These are phyloP conservation scores for Hypoxylon trugodes DNA, from an alignment of 495 filamentous ascomycete species.

Conservation along the genomic window DNA sequence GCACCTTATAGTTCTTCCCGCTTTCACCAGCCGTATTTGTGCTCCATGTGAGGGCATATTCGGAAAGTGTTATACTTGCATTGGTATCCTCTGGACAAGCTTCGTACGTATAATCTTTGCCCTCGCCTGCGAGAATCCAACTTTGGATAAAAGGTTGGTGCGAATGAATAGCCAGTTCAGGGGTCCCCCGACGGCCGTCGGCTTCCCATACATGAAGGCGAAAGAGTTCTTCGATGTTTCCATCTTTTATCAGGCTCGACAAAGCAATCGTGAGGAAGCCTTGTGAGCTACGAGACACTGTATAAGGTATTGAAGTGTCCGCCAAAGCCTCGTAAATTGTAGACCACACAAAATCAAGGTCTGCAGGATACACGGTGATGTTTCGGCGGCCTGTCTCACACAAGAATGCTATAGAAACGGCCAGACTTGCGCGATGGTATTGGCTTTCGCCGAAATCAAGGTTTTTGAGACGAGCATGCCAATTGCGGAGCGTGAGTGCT, in stretches of 20 bases:
- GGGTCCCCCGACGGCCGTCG: constrained; percentile 25
- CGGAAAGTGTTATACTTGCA: constrained; percentile 20
- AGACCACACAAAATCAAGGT: too few species aligned
- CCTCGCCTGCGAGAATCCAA: constrained; percentile 42
- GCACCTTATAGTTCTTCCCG: constrained; percentile 24
- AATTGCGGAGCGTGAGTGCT: too few species aligned
- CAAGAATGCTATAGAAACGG: too few species aligned
- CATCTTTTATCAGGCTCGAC: constrained; percentile 34
- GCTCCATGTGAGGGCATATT: constrained; percentile 31
- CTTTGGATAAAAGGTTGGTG: constrained; percentile 39
- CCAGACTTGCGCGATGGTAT: too few species aligned
- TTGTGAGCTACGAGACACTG: constrained; percentile 41
- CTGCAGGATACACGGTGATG: too few species aligned
- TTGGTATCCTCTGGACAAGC: background rate
- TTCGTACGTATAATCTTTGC: constrained; percentile 23
- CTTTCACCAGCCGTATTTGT: too few species aligned
- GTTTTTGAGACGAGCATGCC: too few species aligned
- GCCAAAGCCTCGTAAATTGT: too few species aligned
- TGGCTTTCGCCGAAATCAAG: too few species aligned
- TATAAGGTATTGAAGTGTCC: too few species aligned
- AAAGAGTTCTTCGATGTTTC: constrained; percentile 37
- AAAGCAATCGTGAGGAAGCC: constrained; percentile 41
- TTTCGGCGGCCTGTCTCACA: too few species aligned
- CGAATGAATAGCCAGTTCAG: constrained; percentile 30
- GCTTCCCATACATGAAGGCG: constrained; percentile 41